Conservation (phyloP, 164 flowering plant genomes). For the Stephania yunnanensis region DNA sequence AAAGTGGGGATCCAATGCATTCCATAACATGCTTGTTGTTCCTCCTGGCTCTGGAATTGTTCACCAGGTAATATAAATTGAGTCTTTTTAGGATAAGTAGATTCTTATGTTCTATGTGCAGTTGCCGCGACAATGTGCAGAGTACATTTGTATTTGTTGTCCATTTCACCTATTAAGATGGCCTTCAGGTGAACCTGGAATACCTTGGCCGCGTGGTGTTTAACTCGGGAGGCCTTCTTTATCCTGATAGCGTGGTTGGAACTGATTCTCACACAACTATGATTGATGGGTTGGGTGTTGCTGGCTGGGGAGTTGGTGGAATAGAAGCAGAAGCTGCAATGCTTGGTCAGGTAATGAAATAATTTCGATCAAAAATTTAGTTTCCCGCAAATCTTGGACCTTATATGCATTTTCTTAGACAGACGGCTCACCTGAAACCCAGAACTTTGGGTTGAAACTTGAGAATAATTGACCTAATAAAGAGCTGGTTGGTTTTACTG, state of each 20-base stretch:
- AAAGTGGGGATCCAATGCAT: slow-evolving; percentile 91
- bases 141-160: not conserved
- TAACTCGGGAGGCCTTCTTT: slow-evolving; percentile 66
- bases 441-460: too few species aligned
- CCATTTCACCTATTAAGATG: not conserved
- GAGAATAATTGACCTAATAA: not conserved
- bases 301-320: slow-evolving; percentile 99
- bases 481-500: not conserved
- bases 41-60: slow-evolving; percentile 99
- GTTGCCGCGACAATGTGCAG: not conserved
- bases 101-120: not conserved
- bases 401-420: not conserved
- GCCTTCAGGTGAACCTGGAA: slow-evolving; percentile 75
- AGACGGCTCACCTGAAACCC: not conserved
- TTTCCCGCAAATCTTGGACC: not conserved
- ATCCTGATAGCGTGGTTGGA: slow-evolving; percentile 97
- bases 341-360: slow-evolving; percentile 81
- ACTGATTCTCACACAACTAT: slow-evolving; percentile 97
- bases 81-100: not conserved
- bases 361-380: not conserved
- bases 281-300: slow-evolving; percentile 97
- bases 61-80: slow-evolving; percentile 53
- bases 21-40: slow-evolving; percentile 88
- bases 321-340: slow-evolving; percentile 98
- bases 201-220: slow-evolving; percentile 95